These are phyloP conservation scores for Ophiostoma ulmi DNA, from an alignment of 2,329 filamentous ascomycete genomes.

Conservation along the genomic window DNA sequence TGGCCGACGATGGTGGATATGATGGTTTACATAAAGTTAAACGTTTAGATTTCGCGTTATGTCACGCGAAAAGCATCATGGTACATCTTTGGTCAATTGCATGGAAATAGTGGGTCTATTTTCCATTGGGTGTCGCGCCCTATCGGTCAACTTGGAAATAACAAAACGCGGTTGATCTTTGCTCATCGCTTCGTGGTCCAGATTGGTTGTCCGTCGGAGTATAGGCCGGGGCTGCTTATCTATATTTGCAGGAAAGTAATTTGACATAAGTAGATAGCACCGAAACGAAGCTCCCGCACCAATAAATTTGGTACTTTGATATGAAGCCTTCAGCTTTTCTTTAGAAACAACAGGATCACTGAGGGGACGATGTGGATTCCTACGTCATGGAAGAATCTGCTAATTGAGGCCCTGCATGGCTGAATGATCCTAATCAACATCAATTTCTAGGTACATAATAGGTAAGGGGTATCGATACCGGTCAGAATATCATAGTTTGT, in stretches of 20 bases:
- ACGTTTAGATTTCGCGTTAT: neutral
- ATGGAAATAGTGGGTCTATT: neutral
- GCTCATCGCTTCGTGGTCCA: neutral
- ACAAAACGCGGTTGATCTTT: too few relatives aligned
- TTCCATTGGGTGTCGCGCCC: neutral
- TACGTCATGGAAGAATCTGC: too few relatives aligned
- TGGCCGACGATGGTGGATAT: conserved; percentile 8
- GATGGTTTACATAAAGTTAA: neutral
- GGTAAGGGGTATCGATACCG: too few relatives aligned
- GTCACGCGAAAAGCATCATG: neutral
- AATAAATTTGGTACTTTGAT: too few relatives aligned
- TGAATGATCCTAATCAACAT: too few relatives aligned
- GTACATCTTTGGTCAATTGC: neutral
- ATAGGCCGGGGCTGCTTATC: neutral
- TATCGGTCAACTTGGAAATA: neutral
- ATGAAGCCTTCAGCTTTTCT: too few relatives aligned
- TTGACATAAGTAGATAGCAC: neutral
- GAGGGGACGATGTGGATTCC: too few relatives aligned
- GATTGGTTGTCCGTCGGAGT: neutral
- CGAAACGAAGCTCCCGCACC: neutral
- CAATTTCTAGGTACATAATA: neutral
- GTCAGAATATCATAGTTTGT: neutral
- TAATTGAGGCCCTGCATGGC: too few relatives aligned
- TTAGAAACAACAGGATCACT: too few relatives aligned
- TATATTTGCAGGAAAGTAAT: neutral